phyloP scores from a whole-genome alignment of 2,329 filamentous ascomycete species.

The Aquanectria penicillioides region DNA sequence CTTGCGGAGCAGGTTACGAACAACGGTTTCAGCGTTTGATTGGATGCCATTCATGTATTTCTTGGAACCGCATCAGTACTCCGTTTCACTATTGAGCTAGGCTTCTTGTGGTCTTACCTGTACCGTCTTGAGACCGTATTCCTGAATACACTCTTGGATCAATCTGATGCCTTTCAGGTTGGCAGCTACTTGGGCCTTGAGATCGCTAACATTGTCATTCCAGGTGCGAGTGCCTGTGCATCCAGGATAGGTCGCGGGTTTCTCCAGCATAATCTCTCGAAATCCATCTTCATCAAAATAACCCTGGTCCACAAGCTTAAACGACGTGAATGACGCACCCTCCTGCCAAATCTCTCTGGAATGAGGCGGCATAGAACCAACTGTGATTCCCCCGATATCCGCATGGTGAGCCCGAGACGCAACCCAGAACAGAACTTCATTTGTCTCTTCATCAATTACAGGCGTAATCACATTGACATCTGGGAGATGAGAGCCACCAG shows the following conservation, averaged over 20 bases:
- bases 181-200: constrained; percentile 87
- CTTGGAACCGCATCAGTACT: no score
- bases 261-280: constrained; percentile 74
- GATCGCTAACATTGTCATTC: constrained; percentile 84
- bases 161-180: constrained; percentile 86
- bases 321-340: constrained; percentile 70
- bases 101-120: no score
- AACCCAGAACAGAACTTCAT: no score
- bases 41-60: constrained; percentile 55
- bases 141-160: constrained; percentile 75
- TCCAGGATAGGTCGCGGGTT: constrained; percentile 78
- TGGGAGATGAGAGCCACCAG: no score
- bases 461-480: no score
- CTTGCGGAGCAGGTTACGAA: constrained; percentile 17
- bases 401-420: no score
- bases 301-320: constrained; percentile 79
- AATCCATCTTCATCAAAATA: constrained; percentile 82
- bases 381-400: constrained; percentile 83
- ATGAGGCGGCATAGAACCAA: constrained; percentile 84
- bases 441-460: no score
- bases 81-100: no score
- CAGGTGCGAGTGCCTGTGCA: constrained; percentile 83
- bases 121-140: constrained; percentile 77
- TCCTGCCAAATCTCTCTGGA: constrained; percentile 74
- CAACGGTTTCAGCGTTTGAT: constrained; percentile 47